These are phyloP conservation scores for Chrysoporthe puriensis DNA, from an alignment of 2,329 filamentous ascomycete genomes.

Conservation along the genomic window DNA sequence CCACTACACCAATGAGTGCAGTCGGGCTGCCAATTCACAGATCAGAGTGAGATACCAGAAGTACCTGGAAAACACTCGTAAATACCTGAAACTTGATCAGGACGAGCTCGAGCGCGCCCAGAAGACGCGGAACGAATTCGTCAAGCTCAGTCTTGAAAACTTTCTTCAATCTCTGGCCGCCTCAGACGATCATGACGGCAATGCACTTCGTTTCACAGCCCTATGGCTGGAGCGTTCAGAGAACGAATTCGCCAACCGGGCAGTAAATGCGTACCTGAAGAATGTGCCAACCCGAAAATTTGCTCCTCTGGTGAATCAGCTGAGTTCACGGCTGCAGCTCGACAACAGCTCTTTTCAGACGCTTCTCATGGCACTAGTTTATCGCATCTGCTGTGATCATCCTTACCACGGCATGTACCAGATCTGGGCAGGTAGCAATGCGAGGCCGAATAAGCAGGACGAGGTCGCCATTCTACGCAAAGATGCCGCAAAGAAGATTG, in stretches of 20 bases:
- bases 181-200: constrained; percentile 86
- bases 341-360: constrained; percentile 73
- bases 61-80: constrained; percentile 72
- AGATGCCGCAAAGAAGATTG: constrained; percentile 71
- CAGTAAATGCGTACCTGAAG: constrained; percentile 70
- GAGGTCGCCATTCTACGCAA: constrained; percentile 74
- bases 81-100: constrained; percentile 89
- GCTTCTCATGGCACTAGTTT: constrained; percentile 73
- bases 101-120: constrained; percentile 81
- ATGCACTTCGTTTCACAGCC: constrained; percentile 88
- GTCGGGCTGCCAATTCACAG: constrained; percentile 44
- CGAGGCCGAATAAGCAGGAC: constrained; percentile 71
- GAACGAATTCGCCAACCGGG: constrained; percentile 75
- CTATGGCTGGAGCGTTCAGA: constrained; percentile 89
- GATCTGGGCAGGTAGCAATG: constrained; percentile 81
- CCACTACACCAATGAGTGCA: constrained; percentile 20
- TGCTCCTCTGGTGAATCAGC: constrained; percentile 89
- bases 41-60: constrained; percentile 67
- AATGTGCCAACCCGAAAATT: constrained; percentile 90
- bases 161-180: constrained; percentile 84
- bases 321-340: constrained; percentile 87
- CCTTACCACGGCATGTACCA: constrained; percentile 98
- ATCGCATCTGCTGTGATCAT: constrained; percentile 86
- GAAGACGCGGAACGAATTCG: constrained; percentile 76
- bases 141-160: constrained; percentile 89